Percentiles rank a stretch among this genome's conserved stretches.
These are phyloP conservation scores for Moesziomyces globuligerus DNA, from an alignment of 1,284 basidiomycete species.

Conservation along the genomic window DNA sequence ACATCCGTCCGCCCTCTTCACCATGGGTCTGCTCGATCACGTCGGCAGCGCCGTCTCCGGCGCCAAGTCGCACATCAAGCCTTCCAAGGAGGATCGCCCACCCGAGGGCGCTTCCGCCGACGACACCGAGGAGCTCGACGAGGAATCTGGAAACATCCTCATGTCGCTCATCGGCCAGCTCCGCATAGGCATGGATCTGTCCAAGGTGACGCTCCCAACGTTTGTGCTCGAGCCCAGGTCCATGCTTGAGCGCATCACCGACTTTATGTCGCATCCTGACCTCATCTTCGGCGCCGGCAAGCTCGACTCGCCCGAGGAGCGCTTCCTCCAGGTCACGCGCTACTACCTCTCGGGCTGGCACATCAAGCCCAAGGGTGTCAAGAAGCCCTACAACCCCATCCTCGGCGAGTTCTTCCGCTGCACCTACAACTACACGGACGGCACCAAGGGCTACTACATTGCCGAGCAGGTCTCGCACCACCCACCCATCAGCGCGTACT, in stretches of 20 bases:
- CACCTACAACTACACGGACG: conserved; percentile 90
- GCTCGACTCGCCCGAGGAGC: conserved; percentile 82
- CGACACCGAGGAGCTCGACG: conserved; percentile 68
- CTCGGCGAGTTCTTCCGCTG: conserved; percentile 98
- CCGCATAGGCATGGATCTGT: conserved; percentile 91
- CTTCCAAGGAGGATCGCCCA: conserved; percentile 58
- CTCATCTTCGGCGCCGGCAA: conserved; percentile 89
- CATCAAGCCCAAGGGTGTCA: conserved; percentile 98
- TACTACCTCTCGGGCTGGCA: conserved; percentile 99
- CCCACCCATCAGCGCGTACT: conserved; percentile 95
- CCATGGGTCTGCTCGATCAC: conserved; percentile 63
- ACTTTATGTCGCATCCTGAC: conserved; percentile 99
- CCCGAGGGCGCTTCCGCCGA: conserved; percentile 65
- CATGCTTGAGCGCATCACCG: conserved; percentile 70
- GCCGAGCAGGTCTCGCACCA: conserved; percentile 93
- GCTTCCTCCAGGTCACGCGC: conserved; percentile 88
- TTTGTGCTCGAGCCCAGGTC: conserved; percentile 66
- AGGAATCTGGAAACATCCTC: conserved; percentile 69
- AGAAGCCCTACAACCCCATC: conserved; percentile 99
- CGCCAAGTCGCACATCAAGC: conserved; percentile 50
- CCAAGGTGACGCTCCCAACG: conserved; percentile 77
- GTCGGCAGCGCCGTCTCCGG: conserved; percentile 59
- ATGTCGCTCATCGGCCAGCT: conserved; percentile 80
- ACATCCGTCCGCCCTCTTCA: neutral
- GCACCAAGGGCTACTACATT: conserved; percentile 92